Base-by-base conservation (phyloP, 306 rosid genomes). In the Begonia fuchsioides region DNA sequence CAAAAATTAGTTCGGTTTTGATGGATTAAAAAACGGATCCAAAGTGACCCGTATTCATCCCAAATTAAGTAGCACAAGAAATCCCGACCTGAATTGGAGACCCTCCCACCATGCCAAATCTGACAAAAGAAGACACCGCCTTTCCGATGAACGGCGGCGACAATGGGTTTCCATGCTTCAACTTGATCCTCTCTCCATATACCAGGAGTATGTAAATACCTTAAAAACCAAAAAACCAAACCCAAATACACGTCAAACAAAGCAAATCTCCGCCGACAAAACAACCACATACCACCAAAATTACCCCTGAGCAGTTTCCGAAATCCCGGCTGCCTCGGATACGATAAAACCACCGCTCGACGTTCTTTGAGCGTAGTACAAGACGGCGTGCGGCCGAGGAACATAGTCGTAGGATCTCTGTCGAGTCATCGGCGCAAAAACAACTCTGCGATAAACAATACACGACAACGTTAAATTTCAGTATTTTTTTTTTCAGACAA, bases 341-440 rank as follows among this genome's bases (percentile, higher is more conserved):
- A 74, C 65, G 51, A 78, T 53, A 51, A 74, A 54, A 10, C 81
- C 77, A 2, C 65, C 80, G 57, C 62, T 68, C 44, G 77, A 35
- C 44, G 81, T 19, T 59, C 90, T 71, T 53, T 83, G 90, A 17
- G 92, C 57, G 55, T 81, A 81, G 60, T 77, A 74, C 35, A 81
- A 67, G 39, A 74, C 45, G 18, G 78, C 90, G 39, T 76, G 90
- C 0, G 82, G 76, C 54, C 77, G 86, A 9, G 94, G 76, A 50
- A 83, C 75, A 40, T 69, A 69, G 20, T 32, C 11, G 39, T 60
- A 70, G 8, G 80, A 73, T 51, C 77, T 67, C 15, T 32, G 60
- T 49, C 76, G 57, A 5, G 58, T 65, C 32, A 79, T 49, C 1
- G 94, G 83, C 15, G 94, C 81, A 64, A 83, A 65, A n/a, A 71